Evolutionary conservation across 495 filamentous ascomycete species (phyloP), one percentile per base, ranked within the genome.

Genomic region (Terfezia boudieri): DNA sequence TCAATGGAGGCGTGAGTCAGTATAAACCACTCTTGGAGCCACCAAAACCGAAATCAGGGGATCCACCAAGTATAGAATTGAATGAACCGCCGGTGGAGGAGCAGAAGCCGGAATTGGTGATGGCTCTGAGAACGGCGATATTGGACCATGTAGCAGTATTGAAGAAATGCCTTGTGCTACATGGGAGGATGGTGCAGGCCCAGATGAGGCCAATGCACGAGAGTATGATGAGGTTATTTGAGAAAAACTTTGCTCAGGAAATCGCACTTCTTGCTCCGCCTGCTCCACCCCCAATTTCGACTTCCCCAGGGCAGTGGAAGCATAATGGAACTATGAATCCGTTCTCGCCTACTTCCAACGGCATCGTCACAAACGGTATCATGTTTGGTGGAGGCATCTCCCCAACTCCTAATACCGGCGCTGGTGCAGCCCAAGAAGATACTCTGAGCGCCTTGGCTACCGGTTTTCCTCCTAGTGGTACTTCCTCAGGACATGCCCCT

Each of bases 131-230:
- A 58, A 80, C 84, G 56, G 85, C 86, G 17, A 73, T 98, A 43
- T 74, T 92, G 51, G 90, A 98, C 63, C 88, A 98, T 62, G 86
- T 86, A 5, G 73, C 87, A 46, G 77, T 81, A 58, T 78, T 96
- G 63, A 88, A 88, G 69, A 79, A 85, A 55, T 86, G 84, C 59
- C 65, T 98, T 52, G 72, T 75, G 9, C 74, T 81, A 54, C 63
- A 65, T 57, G 63, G 62, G 8, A 59, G 62, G 36, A 38, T 65
- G 32, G 63, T 65, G 5, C 57, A 57, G 17, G 54, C 54, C 20
- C 14, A n/a, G 20, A 49, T 61, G 57, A 53, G 20, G 55, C 48
- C 17, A 36, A 51, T 65, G 16, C 63, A 65, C 35, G 60, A 63
- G 51, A 64, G 60, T 11, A 43, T 66, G 37, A 26, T 57, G 49